Evolutionary conservation across 257 asterid genomes (phyloP).

Genomic region (Verbena officinalis): DNA sequence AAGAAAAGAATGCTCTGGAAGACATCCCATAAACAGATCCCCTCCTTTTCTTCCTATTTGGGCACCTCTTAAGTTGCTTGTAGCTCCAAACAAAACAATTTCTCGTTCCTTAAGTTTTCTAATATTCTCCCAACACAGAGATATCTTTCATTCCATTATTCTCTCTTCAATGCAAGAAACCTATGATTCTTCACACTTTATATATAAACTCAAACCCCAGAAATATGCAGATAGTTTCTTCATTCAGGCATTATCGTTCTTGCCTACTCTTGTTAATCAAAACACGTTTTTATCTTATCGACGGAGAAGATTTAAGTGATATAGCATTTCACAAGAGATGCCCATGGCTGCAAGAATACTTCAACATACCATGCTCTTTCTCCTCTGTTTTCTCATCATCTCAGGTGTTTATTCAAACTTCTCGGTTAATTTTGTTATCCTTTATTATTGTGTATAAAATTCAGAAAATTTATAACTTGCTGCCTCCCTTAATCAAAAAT

Average conservation of each 20-base stretch:
- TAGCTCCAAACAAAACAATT: slow-evolving; percentile 56
- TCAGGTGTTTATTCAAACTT: slow-evolving; percentile 54
- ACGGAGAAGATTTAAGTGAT: slow-evolving; percentile 9
- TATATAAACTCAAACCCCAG: slow-evolving; percentile 43
- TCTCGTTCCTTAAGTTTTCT: slow-evolving; percentile 81
- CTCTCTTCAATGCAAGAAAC: slow-evolving; percentile 77
- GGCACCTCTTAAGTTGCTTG: slow-evolving; percentile 72
- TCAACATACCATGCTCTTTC: slow-evolving; percentile 34
- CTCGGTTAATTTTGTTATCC: background rate
- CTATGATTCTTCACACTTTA: slow-evolving; percentile 66
- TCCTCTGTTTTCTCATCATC: slow-evolving; percentile 46
- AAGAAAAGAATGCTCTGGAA: slow-evolving; percentile 26
- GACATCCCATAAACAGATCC: slow-evolving; percentile 27
- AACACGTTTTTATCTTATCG: background rate
- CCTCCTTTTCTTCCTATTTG: slow-evolving; percentile 41
- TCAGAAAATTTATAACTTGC: too few relatives aligned
- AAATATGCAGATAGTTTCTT: slow-evolving; percentile 39
- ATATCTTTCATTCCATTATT: slow-evolving; percentile 42
- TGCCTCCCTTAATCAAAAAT: too few relatives aligned
- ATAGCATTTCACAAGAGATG: background rate
- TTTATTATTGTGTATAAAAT: too few relatives aligned
- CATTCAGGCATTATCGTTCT: slow-evolving; percentile 35
- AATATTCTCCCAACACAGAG: slow-evolving; percentile 70
- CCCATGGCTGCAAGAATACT: slow-evolving; percentile 42
- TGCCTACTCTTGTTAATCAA: slow-evolving; percentile 16